Evolutionary conservation across 371 early-diverging fungal species (phyloP).

Genomic region (Lichtheimia ramosa): DNA sequence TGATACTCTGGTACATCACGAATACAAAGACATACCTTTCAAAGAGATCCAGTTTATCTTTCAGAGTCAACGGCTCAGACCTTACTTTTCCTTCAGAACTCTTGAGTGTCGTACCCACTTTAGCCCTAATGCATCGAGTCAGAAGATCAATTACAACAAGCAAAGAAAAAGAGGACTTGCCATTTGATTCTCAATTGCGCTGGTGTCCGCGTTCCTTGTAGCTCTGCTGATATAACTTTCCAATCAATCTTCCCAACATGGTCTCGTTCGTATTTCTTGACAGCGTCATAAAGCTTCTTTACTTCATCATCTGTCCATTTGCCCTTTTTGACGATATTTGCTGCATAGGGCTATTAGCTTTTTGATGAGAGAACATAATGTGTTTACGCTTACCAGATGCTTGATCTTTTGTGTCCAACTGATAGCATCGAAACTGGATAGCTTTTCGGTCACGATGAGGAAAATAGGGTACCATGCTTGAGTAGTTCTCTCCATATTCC

Average conservation of each 20-base stretch:
- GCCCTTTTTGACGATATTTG: not conserved
- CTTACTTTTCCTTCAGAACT: not conserved
- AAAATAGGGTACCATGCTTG: not conserved
- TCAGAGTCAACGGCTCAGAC: not conserved
- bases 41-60: not conserved
- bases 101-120: not conserved
- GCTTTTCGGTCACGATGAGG: not conserved
- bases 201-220: not conserved
- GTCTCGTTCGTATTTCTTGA: not conserved
- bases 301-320: not conserved
- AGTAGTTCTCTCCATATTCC: not conserved
- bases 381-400: not conserved
- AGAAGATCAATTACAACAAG: not conserved
- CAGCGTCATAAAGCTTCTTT: not conserved
- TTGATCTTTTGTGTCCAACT: not conserved
- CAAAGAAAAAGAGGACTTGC: not conserved
- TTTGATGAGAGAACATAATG: not conserved
- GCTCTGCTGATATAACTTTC: not conserved
- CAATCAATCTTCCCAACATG: not conserved
- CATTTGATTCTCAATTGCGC: not conserved
- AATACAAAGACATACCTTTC: not conserved
- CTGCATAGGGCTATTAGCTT: not conserved
- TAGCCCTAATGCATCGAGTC: not conserved
- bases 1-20: not conserved
- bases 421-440: not conserved